phyloP scores from a whole-genome alignment of 2,329 filamentous ascomycete genomes.

The Beauveria brongniartii region DNA sequence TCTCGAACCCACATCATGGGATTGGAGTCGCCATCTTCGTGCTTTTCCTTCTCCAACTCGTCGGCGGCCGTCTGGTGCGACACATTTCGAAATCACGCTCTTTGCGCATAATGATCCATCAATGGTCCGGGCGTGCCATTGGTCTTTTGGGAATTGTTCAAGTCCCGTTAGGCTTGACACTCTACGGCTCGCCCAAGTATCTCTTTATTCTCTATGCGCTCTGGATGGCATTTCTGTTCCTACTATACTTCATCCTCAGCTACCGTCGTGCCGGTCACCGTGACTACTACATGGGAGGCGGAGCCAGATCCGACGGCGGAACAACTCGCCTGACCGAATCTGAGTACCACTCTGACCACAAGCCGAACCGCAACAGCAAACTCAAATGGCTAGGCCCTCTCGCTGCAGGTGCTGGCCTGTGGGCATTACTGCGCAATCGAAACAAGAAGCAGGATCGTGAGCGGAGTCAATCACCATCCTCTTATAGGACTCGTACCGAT shows the following conservation, averaged over 20 bases:
- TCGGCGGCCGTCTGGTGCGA: slow-evolving; percentile 59
- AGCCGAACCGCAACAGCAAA: slow-evolving; percentile 24
- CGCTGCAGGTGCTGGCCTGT: slow-evolving; percentile 42
- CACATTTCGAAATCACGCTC: slow-evolving; percentile 42
- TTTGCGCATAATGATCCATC: slow-evolving; percentile 61
- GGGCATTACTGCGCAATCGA: slow-evolving; percentile 37
- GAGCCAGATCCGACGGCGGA: slow-evolving; percentile 47
- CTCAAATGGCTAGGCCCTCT: slow-evolving; percentile 44
- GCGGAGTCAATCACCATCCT: slow-evolving; percentile 30
- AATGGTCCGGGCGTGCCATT: slow-evolving; percentile 75
- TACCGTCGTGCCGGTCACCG: slow-evolving; percentile 54
- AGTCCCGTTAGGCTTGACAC: slow-evolving; percentile 77
- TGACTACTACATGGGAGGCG: slow-evolving; percentile 48
- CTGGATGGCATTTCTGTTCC: slow-evolving; percentile 63
- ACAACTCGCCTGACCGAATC: slow-evolving; percentile 31
- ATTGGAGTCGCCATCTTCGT: slow-evolving; percentile 75
- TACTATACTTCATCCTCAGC: slow-evolving; percentile 72
- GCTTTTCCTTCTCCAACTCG: slow-evolving; percentile 60
- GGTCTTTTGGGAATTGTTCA: slow-evolving; percentile 79
- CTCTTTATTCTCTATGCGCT: slow-evolving; percentile 82
- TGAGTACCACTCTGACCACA: slow-evolving; percentile 29
- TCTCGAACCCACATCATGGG: slow-evolving; percentile 78
- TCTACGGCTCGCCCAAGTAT: slow-evolving; percentile 82
- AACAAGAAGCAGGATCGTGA: slow-evolving; percentile 32
- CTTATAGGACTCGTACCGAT: slow-evolving; percentile 35